Base-by-base conservation (phyloP, 805 yeast species). In the Wickerhamomyces bovis region DNA sequence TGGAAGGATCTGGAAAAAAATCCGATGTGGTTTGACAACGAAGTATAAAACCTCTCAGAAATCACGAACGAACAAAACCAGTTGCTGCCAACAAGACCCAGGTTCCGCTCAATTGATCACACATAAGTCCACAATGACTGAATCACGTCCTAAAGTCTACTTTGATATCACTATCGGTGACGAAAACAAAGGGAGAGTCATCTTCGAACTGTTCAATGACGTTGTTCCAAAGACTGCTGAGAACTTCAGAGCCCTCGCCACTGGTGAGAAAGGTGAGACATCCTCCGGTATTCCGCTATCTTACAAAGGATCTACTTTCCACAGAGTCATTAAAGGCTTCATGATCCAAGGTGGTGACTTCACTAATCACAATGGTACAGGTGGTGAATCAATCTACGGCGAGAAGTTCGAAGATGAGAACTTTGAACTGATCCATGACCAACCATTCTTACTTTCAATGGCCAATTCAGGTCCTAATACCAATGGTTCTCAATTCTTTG, bases 261-360 rank as follows among this genome's bases (percentile, higher is more conserved):
- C 96, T 38, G 97, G 97, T 22, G 95, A 88, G 62, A 81, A 83
- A 58, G 95, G 95, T 30, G 63, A 64, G 10, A 81, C 83, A 15
- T 55, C 60, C 41, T 63, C 73, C 2, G 95, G 94, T 12, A 73
- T 76, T 53, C 86, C 88, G 6, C 71, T 88, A 52, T 68, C 72
- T 46, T 94, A 81, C 74, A 86, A 88, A 65, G 88, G 88, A 19
- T 84, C 95, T n/a, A 67, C 74, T n/a, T 92, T 92, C 75, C 99
- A 92, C 69, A 78, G 99, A 52, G 87, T 94, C 33, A 94, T 92
- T 66, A 81, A 83, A 63, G 79, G 78, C 48, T 89, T 89, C 61
- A 89, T 89, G 97, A 77, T 87, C 57, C 97, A 89, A 70, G 96
- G 96, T 64, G 97, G 97, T 56, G 97, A 89, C 63, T 89, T 89